Evolutionary conservation across 768 basidiomycete genomes (phyloP).

Genomic region (Agaricus sinodeliciosus): DNA sequence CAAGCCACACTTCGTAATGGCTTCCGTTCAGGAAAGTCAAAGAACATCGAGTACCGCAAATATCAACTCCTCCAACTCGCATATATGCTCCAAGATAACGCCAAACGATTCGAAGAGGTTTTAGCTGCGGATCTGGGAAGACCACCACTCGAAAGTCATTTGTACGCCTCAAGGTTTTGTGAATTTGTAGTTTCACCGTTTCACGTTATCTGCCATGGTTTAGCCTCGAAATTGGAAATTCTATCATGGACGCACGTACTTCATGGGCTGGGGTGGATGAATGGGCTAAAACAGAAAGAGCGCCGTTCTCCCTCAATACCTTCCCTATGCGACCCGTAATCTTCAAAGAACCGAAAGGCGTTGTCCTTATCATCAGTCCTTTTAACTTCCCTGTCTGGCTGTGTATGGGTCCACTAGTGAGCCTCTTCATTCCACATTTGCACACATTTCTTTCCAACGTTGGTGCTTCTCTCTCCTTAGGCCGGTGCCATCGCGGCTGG

Average conservation of each 20-base stretch:
- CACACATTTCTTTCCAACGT: neutral
- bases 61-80: conserved; percentile 71
- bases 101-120: conserved; percentile 49
- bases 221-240: conserved; percentile 57
- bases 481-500: conserved; percentile 78
- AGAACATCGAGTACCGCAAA: conserved; percentile 61
- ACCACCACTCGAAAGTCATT: conserved; percentile 48
- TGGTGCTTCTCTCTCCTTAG: conserved; percentile 14
- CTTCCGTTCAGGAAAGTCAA: conserved; percentile 62
- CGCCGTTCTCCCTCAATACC: conserved; percentile 50
- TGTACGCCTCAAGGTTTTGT: conserved; percentile 23
- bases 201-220: neutral
- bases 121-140: conserved; percentile 59
- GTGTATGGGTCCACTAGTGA: conserved; percentile 49
- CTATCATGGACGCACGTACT: conserved; percentile 42
- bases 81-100: conserved; percentile 71
- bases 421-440: conserved; percentile 13
- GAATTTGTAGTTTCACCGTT: too few relatives aligned
- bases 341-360: conserved; percentile 73
- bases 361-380: conserved; percentile 60
- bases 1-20: conserved; percentile 46
- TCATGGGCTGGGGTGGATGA: conserved; percentile 61
- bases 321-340: conserved; percentile 55
- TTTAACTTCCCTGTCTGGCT: conserved; percentile 75
- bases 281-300: conserved; percentile 65